A percentile compares a stretch with the other conserved stretches of the same genome.
These are phyloP conservation scores for Vigna nakashimae DNA, from an alignment of 306 rosid genomes.

Conservation along the genomic window DNA sequence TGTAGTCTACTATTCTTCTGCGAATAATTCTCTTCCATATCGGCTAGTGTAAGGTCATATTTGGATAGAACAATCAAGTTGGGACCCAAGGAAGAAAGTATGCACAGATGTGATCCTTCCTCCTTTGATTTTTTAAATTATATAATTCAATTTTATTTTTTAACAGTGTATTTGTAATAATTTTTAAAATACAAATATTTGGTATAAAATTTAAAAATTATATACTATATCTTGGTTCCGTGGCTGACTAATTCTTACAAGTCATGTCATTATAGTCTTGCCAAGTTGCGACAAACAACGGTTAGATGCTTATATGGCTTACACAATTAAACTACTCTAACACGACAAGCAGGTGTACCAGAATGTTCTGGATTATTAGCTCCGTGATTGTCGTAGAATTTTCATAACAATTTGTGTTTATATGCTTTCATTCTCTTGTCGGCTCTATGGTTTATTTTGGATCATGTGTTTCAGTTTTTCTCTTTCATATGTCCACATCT, in stretches of 20 bases:
- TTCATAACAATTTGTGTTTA: neutral
- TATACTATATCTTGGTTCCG: no score
- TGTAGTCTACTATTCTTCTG: neutral
- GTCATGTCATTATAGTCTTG: slow-evolving; percentile 5
- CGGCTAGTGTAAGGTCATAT: slow-evolving; percentile 24
- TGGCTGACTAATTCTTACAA: no score
- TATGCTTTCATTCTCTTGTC: neutral
- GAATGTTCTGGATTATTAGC: slow-evolving; percentile 31
- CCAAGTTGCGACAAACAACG: neutral
- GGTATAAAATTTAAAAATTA: no score
- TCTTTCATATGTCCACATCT: neutral
- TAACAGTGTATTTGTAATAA: no score
- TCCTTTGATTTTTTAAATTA: no score
- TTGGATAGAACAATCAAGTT: neutral
- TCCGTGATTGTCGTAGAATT: slow-evolving; percentile 12
- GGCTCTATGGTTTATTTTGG: neutral
- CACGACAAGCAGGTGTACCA: slow-evolving; percentile 1
- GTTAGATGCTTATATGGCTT: neutral
- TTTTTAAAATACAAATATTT: no score
- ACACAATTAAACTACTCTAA: neutral
- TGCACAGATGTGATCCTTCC: no score
- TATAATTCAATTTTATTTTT: no score
- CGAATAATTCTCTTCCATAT: neutral
- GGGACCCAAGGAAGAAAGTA: slow-evolving; percentile 20
- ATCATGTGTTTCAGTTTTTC: slow-evolving; percentile 7